Conservation (phyloP, 345 rosid species). For the Aquilaria sinensis region DNA sequence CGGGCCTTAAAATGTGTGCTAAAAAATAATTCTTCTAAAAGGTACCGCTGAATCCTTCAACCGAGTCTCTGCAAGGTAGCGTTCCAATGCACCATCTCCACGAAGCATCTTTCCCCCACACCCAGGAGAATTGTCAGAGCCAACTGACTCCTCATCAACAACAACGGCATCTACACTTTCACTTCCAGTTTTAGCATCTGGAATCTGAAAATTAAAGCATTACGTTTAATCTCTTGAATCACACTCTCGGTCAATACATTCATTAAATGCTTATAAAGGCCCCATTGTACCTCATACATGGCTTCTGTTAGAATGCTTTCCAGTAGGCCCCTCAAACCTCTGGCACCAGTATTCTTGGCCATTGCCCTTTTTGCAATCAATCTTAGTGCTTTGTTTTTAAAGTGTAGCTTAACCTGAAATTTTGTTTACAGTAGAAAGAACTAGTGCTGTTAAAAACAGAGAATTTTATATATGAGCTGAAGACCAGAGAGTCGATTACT, state of each 20-base stretch:
- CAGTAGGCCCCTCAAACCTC: conserved; percentile 84
- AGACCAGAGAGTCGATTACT: conserved; percentile 3
- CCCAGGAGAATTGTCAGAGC: conserved; percentile 46
- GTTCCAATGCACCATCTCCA: conserved; percentile 75
- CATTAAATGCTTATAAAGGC: not conserved
- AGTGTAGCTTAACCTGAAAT: conserved; percentile 84
- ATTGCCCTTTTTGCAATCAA: conserved; percentile 74
- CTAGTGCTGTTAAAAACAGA: not conserved
- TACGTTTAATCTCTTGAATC: not conserved
- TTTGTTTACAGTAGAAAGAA: not conserved
- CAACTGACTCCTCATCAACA: conserved; percentile 75
- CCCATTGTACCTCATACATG: conserved; percentile 80
- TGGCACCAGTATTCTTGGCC: conserved; percentile 92
- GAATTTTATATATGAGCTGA: not conserved
- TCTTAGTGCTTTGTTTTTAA: conserved; percentile 71
- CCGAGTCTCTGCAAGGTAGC: conserved; percentile 38
- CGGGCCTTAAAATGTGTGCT: not conserved
- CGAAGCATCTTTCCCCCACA: conserved; percentile 67
- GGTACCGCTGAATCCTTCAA: conserved; percentile 44
- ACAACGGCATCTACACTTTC: conserved; percentile 76
- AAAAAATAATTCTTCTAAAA: not conserved
- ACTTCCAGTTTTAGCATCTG: conserved; percentile 58
- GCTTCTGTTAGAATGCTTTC: conserved; percentile 90
- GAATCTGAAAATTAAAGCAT: conserved; percentile 52
- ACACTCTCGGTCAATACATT: not conserved